A percentile compares a stretch with the other conserved stretches of the same genome.
Evolutionary conservation across 2,329 filamentous ascomycete species (phyloP).

Genomic region (Neofusicoccum umdonicola): DNA sequence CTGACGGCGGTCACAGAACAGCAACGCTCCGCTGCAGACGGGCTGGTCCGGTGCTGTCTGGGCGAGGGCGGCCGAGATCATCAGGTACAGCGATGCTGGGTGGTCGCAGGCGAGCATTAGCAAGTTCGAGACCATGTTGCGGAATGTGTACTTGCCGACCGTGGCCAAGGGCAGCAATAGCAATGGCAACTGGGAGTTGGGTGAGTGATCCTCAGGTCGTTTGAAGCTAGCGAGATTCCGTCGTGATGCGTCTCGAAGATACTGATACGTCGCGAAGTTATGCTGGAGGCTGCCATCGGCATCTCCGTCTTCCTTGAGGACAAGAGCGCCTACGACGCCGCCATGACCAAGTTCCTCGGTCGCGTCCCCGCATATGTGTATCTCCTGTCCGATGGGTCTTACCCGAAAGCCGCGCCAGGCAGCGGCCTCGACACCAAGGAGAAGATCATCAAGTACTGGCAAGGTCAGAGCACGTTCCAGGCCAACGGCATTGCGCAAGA

Average conservation of each 20-base stretch:
- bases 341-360: neutral
- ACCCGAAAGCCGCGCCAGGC: neutral
- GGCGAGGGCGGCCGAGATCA: neutral
- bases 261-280: neutral
- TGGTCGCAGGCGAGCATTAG: neutral
- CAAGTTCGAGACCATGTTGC: neutral
- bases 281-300: neutral
- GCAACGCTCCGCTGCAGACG: neutral
- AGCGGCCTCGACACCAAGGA: neutral
- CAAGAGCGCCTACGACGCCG: neutral
- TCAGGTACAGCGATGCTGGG: neutral
- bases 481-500: neutral
- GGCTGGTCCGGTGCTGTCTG: neutral
- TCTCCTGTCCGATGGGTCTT: neutral
- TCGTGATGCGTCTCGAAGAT: neutral
- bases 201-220: neutral
- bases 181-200: neutral
- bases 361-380: neutral
- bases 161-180: neutral
- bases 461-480: neutral
- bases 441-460: neutral
- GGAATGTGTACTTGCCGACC: neutral
- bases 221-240: neutral
- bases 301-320: neutral
- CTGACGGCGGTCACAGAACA: neutral